Conservation (phyloP, 1,284 basidiomycete genomes). For the Gymnopus androsaceus region DNA sequence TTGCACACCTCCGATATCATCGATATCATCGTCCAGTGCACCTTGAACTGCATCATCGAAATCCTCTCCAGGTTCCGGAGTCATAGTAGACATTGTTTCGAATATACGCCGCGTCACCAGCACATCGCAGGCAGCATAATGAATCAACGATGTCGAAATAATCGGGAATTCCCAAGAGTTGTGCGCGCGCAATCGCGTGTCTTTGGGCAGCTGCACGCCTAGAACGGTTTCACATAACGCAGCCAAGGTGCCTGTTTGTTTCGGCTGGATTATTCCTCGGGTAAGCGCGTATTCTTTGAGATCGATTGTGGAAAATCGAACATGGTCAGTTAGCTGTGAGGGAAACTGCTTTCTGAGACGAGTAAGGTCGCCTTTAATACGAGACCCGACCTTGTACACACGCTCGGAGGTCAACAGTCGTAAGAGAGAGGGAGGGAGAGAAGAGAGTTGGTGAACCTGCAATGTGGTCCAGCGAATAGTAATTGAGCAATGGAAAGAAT, state of each 20-base stretch:
- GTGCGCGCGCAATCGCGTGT: background rate
- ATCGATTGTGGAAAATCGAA: slow-evolving; percentile 17
- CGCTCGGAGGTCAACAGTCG: slow-evolving; percentile 11
- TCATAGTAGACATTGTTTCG: background rate
- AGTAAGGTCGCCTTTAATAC: slow-evolving; percentile 18
- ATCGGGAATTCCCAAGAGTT: slow-evolving; percentile 12
- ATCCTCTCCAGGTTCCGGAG: too few relatives aligned
- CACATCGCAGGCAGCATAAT: slow-evolving; percentile 15
- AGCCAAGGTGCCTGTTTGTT: slow-evolving; percentile 7
- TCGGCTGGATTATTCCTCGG: slow-evolving; percentile 3
- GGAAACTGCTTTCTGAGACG: slow-evolving; percentile 19
- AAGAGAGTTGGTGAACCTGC: slow-evolving; percentile 12
- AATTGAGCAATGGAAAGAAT: background rate
- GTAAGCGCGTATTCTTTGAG: slow-evolving; percentile 15
- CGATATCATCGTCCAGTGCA: background rate
- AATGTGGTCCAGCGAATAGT: too few relatives aligned
- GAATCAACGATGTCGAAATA: background rate
- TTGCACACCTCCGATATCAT: too few relatives aligned
- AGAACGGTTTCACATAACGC: slow-evolving; percentile 8
- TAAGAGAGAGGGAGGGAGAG: slow-evolving; percentile 10
- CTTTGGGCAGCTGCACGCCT: slow-evolving; percentile 10
- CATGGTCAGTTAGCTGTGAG: background rate
- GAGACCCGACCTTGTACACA: slow-evolving; percentile 17
- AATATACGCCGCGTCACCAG: slow-evolving; percentile 10
- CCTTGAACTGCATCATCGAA: background rate